These are phyloP conservation scores for Zalerion maritima DNA, from an alignment of 495 filamentous ascomycete genomes.

Conservation along the genomic window DNA sequence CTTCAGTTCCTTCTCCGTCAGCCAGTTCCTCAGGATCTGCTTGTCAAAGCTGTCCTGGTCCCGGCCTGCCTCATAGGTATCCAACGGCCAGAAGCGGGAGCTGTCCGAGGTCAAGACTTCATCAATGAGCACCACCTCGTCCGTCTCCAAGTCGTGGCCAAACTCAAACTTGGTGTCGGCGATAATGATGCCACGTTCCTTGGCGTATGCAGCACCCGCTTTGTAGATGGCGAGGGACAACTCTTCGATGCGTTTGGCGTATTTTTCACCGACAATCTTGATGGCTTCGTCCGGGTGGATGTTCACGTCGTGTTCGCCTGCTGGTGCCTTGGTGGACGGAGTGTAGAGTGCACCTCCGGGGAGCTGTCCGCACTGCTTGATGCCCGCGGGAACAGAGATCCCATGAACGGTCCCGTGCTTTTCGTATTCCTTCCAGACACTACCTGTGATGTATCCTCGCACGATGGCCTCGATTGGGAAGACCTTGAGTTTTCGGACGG, in stretches of 20 bases:
- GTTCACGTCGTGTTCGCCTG: slow-evolving; percentile 79
- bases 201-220: slow-evolving; percentile 58
- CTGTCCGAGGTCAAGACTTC: slow-evolving; percentile 81
- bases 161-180: slow-evolving; percentile 84
- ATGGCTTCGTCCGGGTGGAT: slow-evolving; percentile 58
- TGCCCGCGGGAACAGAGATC: slow-evolving; percentile 47
- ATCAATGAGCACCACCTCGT: slow-evolving; percentile 74
- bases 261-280: slow-evolving; percentile 54
- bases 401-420: slow-evolving; percentile 68
- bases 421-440: slow-evolving; percentile 69
- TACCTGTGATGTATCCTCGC: slow-evolving; percentile 86
- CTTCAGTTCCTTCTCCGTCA: slow-evolving; percentile 54
- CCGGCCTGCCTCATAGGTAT: slow-evolving; percentile 53
- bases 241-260: slow-evolving; percentile 60
- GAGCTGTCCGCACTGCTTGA: slow-evolving; percentile 60
- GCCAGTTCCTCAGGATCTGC: slow-evolving; percentile 81
- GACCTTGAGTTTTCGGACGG: slow-evolving; percentile 60
- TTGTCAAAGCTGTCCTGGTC: slow-evolving; percentile 80
- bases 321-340: slow-evolving; percentile 78
- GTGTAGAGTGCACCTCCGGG: slow-evolving; percentile 66
- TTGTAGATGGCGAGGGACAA: slow-evolving; percentile 62
- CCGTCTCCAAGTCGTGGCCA: slow-evolving; percentile 49
- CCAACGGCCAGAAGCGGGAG: slow-evolving; percentile 77
- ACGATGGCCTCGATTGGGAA: slow-evolving; percentile 82
- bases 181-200: slow-evolving; percentile 72